phyloP scores from a whole-genome alignment of 352 stramenopile genomes.

The Globisporangium iwayamae region DNA sequence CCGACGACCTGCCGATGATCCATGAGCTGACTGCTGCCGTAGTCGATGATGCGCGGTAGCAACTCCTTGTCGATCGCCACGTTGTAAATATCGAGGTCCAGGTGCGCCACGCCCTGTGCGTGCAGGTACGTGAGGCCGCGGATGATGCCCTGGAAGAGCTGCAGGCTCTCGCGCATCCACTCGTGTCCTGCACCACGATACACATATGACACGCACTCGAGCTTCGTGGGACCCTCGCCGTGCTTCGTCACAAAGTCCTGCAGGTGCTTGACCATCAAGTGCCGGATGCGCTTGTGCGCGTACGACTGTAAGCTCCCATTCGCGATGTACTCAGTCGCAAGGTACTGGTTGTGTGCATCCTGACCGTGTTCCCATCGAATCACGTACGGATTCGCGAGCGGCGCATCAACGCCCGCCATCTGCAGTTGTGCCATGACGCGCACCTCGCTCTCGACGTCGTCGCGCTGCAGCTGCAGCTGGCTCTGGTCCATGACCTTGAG shows the following conservation, averaged over 20 bases:
- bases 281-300: constrained; percentile 64
- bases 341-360: constrained; percentile 74
- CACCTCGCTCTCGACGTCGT: constrained; percentile 81
- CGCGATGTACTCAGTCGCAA: constrained; percentile 77
- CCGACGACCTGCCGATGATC: constrained; percentile 61
- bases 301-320: constrained; percentile 77
- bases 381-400: constrained; percentile 64
- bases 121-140: constrained; percentile 76
- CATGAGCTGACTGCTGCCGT: constrained; percentile 77
- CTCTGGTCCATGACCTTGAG: constrained; percentile 81
- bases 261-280: constrained; percentile 68
- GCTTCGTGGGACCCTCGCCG: constrained; percentile 56
- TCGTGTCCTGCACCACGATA: constrained; percentile 66
- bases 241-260: constrained; percentile 62
- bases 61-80: constrained; percentile 61
- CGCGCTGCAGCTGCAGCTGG: constrained; percentile 64
- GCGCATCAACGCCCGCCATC: constrained; percentile 67
- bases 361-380: constrained; percentile 76
- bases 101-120: constrained; percentile 68
- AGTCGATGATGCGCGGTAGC: constrained; percentile 69
- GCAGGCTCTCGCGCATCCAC: constrained; percentile 73
- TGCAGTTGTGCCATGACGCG: constrained; percentile 80
- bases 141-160: constrained; percentile 66
- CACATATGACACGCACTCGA: constrained; percentile 80
- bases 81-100: constrained; percentile 87